Evolutionary conservation across 2,329 filamentous ascomycete genomes (phyloP).

Genomic region (Fusarium pseudoanthophilum): DNA sequence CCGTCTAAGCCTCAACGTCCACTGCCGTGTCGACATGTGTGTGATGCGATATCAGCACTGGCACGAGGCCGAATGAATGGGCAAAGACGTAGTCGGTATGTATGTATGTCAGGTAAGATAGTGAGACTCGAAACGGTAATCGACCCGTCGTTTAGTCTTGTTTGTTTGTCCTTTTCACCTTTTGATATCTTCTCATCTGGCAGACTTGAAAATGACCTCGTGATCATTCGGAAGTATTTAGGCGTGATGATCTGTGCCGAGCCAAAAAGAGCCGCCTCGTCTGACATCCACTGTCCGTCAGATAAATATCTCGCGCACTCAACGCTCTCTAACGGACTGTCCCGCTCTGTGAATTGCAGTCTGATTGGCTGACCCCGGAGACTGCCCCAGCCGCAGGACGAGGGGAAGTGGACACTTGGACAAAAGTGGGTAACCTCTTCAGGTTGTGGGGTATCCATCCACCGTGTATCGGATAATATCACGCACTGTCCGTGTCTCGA

Average conservation of each 20-base stretch:
- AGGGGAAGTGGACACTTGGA: constrained; percentile 40
- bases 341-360: constrained; percentile 6
- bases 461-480: not conserved
- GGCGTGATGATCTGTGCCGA: constrained; percentile 19
- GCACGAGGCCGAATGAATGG: constrained; percentile 26
- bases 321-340: constrained; percentile 27
- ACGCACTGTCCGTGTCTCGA: constrained; percentile 13
- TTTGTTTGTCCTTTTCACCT: not conserved
- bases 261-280: constrained; percentile 35
- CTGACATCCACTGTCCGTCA: constrained; percentile 12
- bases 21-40: constrained; percentile 39
- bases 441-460: constrained; percentile 30
- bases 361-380: constrained; percentile 28
- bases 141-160: not conserved
- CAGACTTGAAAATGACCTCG: not conserved
- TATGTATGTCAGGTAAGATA: not conserved
- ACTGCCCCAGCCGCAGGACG: constrained; percentile 40
- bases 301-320: constrained; percentile 35
- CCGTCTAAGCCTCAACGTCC: constrained; percentile 40
- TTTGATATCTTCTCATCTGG: not conserved
- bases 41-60: constrained; percentile 28
- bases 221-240: constrained; percentile 10
- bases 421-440: constrained; percentile 8
- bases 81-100: not conserved
- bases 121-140: not conserved